These are phyloP conservation scores for Anisodus acutangulus DNA, from an alignment of 257 asterid species.

Conservation along the genomic window DNA sequence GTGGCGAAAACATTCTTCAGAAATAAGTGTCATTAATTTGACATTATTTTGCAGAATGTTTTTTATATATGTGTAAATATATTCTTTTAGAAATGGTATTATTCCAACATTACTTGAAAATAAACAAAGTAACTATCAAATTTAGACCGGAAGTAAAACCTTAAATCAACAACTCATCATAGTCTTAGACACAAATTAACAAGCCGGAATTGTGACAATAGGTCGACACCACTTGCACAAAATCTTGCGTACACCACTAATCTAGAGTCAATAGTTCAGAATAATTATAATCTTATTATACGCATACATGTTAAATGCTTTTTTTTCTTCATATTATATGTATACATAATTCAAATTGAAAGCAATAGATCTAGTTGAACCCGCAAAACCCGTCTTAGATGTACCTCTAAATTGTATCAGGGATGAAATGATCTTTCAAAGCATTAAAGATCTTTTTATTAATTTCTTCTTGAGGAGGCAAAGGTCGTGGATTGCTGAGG, in stretches of 20 bases:
- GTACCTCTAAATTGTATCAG: not conserved
- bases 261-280: not conserved
- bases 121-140: not conserved
- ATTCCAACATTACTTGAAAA: too few relatives aligned
- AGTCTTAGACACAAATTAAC: not conserved
- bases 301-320: not conserved
- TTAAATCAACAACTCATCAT: not conserved
- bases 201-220: not conserved
- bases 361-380: not conserved
- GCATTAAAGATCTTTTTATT: slow-evolving; percentile 6
- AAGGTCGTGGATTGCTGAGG: slow-evolving; percentile 37
- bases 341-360: not conserved
- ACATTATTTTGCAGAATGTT: too few relatives aligned
- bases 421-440: slow-evolving; percentile 19
- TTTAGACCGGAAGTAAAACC: not conserved
- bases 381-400: not conserved
- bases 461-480: slow-evolving; percentile 33
- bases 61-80: too few relatives aligned
- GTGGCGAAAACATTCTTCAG: too few relatives aligned
- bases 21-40: too few relatives aligned
- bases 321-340: not conserved
- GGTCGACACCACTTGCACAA: not conserved
- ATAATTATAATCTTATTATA: not conserved
- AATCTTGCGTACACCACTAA: not conserved
- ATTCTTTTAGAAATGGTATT: too few relatives aligned